phyloP scores from a whole-genome alignment of 768 basidiomycete genomes.

The Trametes cingulata region DNA sequence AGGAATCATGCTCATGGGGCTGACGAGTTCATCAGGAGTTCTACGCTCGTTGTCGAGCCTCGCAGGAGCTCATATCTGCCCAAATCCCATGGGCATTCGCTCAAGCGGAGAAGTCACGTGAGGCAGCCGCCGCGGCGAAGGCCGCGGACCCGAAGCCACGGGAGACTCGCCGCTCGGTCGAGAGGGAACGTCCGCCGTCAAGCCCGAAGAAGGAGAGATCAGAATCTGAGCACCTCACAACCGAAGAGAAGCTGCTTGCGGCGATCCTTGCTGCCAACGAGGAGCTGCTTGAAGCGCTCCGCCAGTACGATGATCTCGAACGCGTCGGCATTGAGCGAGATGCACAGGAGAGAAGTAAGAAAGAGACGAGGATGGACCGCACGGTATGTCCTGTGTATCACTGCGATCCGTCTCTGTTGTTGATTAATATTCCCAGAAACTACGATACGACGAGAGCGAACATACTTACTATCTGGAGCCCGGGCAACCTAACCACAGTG shows the following conservation, averaged over 20 bases:
- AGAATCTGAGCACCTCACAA: conserved; percentile 49
- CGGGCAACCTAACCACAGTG: conserved; percentile 23
- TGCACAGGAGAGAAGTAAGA: conserved; percentile 69
- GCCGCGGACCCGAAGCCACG: conserved; percentile 1
- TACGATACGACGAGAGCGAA: conserved; percentile 41
- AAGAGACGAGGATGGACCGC: conserved; percentile 65
- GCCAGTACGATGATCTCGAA: conserved; percentile 77
- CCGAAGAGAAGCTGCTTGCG: conserved; percentile 75
- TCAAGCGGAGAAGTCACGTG: conserved; percentile 71
- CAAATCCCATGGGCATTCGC: conserved; percentile 93
- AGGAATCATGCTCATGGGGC: too few species aligned
- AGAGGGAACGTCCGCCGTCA: conserved; percentile 13
- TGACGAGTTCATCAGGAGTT: conserved; percentile 66
- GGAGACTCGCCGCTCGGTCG: conserved; percentile 15
- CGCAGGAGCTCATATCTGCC: conserved; percentile 81
- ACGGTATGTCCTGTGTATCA: conserved; percentile 48
- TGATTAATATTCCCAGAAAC: conserved; percentile 33
- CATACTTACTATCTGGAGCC: conserved; percentile 35
- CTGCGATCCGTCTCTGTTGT: too few species aligned
- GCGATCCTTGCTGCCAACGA: conserved; percentile 74
- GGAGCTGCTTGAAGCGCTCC: conserved; percentile 65
- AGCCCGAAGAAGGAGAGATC: conserved; percentile 19
- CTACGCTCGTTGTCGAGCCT: conserved; percentile 71
- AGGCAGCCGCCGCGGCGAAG: conserved; percentile 5
- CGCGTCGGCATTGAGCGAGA: conserved; percentile 61